Base-by-base conservation (phyloP, 768 basidiomycete genomes). In the Trametes sanguinea region DNA sequence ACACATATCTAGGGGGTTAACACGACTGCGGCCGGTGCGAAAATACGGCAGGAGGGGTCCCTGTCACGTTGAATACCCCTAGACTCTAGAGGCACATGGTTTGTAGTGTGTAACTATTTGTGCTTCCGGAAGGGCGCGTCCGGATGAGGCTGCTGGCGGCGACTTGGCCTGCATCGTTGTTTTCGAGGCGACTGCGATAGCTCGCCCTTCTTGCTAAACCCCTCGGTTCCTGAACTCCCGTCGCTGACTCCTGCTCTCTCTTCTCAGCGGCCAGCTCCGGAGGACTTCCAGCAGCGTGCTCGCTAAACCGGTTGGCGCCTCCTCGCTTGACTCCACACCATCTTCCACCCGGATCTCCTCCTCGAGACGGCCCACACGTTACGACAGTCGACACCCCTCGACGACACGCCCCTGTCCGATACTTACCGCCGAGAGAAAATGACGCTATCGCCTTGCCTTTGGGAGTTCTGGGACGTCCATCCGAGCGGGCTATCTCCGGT, bases 21-120 rank as follows among this genome's bases (percentile, higher is more conserved):
- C 48, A 44, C 30, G 51, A 57, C 55, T 62, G 54, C 61, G 61
- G 35, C 61, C 55, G 61, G 51, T 62, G 61, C 61, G 61, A 62
- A 62, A 45, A 32, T 29, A 32, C 51, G 55, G 55, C 61, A 57
- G 43, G 43, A 52, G 7, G 40, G 32, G 50, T 57, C 33, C 55
- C 61, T 57, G 50, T 27, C 42, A 22, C 22, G 50, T 40, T 35
- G 39, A 33, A 14, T 43, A 13, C 42, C 55, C 51, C 61, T 33
- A 56, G 51, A 44, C 22, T 44, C 40, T 40, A 52, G 22, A 22
- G 44, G 55, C 50, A 46, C 54, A 57, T 52, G 55, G 43, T 52
- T 51, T 40, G 50, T 14, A 57, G 57, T 57, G 62, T 58, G 62
- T 51, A 40, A 39, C 52, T 58, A 44, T 63, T 58, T 63, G 57